A percentile compares a stretch with the other conserved stretches of the same genome.
phyloP scores from a whole-genome alignment of 257 asterid species.

The Eucommia ulmoides region DNA sequence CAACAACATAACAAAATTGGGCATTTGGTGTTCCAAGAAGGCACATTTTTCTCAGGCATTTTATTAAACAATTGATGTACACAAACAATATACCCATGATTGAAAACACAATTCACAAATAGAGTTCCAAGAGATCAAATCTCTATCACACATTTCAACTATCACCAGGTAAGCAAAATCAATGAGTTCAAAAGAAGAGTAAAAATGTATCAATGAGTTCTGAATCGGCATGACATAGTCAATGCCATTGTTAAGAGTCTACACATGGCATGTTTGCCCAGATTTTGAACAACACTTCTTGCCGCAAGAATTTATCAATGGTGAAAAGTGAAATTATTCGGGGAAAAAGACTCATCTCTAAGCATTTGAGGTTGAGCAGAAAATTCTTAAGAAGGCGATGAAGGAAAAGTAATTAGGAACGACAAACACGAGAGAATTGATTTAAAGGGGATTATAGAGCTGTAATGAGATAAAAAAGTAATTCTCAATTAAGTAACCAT shows the following conservation, averaged over 20 bases:
- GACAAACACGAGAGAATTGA: not conserved
- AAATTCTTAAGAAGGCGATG: not conserved
- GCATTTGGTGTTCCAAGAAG: conserved; percentile 56
- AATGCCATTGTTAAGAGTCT: conserved; percentile 48
- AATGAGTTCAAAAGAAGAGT: conserved; percentile 34
- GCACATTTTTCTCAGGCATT: conserved; percentile 41
- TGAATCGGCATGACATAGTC: conserved; percentile 41
- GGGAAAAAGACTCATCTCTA: conserved; percentile 33
- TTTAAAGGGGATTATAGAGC: conserved; percentile 2
- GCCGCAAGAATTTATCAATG: conserved; percentile 50
- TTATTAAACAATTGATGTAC: conserved; percentile 50
- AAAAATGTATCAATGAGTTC: conserved; percentile 53
- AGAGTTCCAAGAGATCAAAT: conserved; percentile 54
- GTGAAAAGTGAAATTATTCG: conserved; percentile 57
- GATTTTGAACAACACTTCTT: conserved; percentile 26
- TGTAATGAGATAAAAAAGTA: conserved; percentile 7
- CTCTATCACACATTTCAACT: conserved; percentile 36
- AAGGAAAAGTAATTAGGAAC: not conserved
- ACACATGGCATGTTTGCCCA: conserved; percentile 64
- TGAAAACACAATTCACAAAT: conserved; percentile 32
- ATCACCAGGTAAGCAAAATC: conserved; percentile 26
- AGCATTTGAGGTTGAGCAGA: conserved; percentile 30
- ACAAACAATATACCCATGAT: conserved; percentile 34
- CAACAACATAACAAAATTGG: too few species aligned
- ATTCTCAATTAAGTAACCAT: conserved; percentile 1